A percentile compares a stretch with the other conserved stretches of the same genome.
phyloP scores from a whole-genome alignment of 2,329 filamentous ascomycete species.

The Fusarium sp. region DNA sequence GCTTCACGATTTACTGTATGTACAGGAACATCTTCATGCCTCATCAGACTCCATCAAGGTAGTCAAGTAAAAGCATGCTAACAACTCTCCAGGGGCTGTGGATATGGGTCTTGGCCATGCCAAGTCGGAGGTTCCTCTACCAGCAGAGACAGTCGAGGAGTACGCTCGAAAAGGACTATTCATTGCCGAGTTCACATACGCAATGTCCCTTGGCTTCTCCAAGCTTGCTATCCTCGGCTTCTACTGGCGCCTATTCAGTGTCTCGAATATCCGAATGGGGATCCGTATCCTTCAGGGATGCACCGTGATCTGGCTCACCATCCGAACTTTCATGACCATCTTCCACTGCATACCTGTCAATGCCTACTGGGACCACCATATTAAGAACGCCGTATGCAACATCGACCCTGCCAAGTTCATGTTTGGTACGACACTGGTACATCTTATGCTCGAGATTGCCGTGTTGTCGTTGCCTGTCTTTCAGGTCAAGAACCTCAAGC shows the following conservation, averaged over 20 bases:
- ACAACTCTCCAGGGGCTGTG: constrained; percentile 7
- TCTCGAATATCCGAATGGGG: constrained; percentile 19
- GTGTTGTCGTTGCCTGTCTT: constrained; percentile 25
- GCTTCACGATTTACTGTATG: constrained; percentile 26
- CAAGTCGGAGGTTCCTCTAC: constrained; percentile 8
- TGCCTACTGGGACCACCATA: constrained; percentile 26
- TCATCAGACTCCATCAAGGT: too few relatives aligned
- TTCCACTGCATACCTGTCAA: constrained; percentile 24
- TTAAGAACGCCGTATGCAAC: constrained; percentile 23
- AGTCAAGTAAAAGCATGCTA: neutral
- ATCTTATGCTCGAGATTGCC: constrained; percentile 23
- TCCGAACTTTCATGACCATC: constrained; percentile 31
- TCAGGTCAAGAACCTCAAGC: constrained; percentile 25
- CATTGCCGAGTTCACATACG: constrained; percentile 21
- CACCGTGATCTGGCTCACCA: constrained; percentile 28
- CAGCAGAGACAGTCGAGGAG: constrained; percentile 11
- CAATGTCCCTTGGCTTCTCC: constrained; percentile 25
- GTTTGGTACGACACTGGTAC: constrained; percentile 28
- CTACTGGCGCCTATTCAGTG: constrained; percentile 27
- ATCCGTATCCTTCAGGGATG: constrained; percentile 23
- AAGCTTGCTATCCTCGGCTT: constrained; percentile 27
- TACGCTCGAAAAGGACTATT: constrained; percentile 26
- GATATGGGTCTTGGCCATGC: constrained; percentile 18
- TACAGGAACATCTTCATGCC: neutral
- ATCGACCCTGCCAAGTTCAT: constrained; percentile 26